phyloP scores from a whole-genome alignment of 495 filamentous ascomycete genomes.

The Talaromyces thailandensis region DNA sequence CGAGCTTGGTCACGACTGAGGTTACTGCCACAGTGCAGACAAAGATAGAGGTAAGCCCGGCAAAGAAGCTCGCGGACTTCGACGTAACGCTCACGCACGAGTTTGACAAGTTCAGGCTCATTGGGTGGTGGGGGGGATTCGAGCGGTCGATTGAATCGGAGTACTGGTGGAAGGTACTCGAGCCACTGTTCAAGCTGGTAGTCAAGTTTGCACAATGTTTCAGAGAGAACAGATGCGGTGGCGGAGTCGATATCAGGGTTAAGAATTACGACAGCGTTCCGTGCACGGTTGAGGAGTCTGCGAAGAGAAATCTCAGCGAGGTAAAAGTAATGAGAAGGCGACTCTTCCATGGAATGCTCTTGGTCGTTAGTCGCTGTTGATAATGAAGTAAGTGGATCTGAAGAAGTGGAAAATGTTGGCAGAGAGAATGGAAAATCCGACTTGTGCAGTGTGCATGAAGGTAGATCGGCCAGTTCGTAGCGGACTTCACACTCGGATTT shows the following conservation, averaged over 20 bases:
- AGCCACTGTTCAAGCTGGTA: slow-evolving; percentile 29
- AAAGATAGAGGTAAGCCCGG: slow-evolving; percentile 28
- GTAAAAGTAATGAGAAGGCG: slow-evolving; percentile 28
- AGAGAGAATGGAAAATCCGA: slow-evolving; percentile 27
- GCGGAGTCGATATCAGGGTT: slow-evolving; percentile 19
- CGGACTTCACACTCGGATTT: slow-evolving; percentile 34
- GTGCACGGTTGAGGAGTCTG: slow-evolving; percentile 26
- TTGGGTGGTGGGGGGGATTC: slow-evolving; percentile 13
- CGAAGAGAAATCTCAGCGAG: slow-evolving; percentile 31
- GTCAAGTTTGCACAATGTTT: slow-evolving; percentile 22
- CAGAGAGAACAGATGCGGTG: slow-evolving; percentile 17
- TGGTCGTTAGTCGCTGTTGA: background rate
- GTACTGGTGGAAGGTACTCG: slow-evolving; percentile 20
- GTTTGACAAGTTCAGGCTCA: slow-evolving; percentile 25
- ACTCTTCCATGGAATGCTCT: slow-evolving; percentile 14
- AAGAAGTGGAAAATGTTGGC: slow-evolving; percentile 20
- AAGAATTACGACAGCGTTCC: slow-evolving; percentile 24
- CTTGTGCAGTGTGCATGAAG: slow-evolving; percentile 21
- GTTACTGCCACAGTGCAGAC: slow-evolving; percentile 13
- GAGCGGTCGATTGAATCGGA: slow-evolving; percentile 24
- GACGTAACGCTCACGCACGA: slow-evolving; percentile 27
- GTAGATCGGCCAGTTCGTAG: slow-evolving; percentile 22
- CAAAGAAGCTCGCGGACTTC: slow-evolving; percentile 31
- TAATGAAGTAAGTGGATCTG: slow-evolving; percentile 11
- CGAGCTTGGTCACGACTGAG: slow-evolving; percentile 13